phyloP scores from a whole-genome alignment of 805 yeast species.

The Schwanniomyces sp. region DNA sequence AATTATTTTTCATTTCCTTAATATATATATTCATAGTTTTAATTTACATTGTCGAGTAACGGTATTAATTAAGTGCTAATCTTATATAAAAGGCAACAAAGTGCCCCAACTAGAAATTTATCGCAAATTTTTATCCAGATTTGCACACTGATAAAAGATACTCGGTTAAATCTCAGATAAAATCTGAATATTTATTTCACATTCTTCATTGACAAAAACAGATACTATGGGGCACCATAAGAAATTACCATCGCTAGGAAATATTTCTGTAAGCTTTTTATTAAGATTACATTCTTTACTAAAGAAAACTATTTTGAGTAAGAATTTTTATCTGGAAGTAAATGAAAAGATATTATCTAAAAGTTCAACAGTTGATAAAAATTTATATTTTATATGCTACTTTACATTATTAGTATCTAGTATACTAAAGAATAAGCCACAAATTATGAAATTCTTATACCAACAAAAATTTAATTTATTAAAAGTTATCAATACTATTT shows the following conservation, averaged over 20 bases:
- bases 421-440: constrained; percentile 35
- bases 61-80: not conserved
- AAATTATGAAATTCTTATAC: constrained; percentile 27
- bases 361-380: constrained; percentile 36
- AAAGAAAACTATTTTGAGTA: constrained; percentile 33
- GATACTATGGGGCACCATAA: not conserved
- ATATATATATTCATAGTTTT: not conserved
- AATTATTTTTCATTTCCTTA: not conserved
- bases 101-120: no score
- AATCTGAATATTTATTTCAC: not conserved
- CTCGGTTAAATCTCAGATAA: not conserved
- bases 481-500: constrained; percentile 10
- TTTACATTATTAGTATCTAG: constrained; percentile 38
- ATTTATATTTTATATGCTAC: constrained; percentile 43
- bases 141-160: not conserved
- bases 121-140: not conserved
- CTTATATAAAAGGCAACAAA: no score
- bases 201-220: not conserved
- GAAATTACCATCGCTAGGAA: not conserved
- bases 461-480: constrained; percentile 25
- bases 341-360: constrained; percentile 37
- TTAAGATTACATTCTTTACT: constrained; percentile 26
- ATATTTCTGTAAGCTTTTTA: constrained; percentile 20
- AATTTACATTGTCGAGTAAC: not conserved
- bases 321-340: constrained; percentile 41